Base-by-base conservation (phyloP, 768 basidiomycete genomes). In the Lactarius pseudohatsudake region DNA sequence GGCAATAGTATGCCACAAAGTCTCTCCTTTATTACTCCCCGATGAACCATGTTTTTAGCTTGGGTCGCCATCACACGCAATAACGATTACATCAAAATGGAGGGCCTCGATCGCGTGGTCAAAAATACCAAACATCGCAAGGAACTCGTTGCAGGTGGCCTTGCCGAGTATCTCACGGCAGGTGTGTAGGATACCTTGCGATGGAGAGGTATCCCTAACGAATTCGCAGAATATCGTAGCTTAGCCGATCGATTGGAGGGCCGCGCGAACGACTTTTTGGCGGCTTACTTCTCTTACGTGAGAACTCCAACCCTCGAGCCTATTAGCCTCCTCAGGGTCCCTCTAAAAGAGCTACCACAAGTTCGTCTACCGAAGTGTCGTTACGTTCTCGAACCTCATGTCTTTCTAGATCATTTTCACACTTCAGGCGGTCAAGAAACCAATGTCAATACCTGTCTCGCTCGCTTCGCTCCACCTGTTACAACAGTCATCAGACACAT, bases 1-100 rank as follows among this genome's bases (percentile, higher is more conserved):
- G 36, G 57, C 30, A 26, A 62, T 40, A 30, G 69, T 69, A 53
- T 26, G 47, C 3, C 5, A 26, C 59, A 41, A 2, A n/a, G 26
- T 10, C 5, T 11, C 18, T 30, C 41, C 43, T 30, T 20, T 26
- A 38, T 1, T 13, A 13, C 15, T 15, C 30, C 10, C 30, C 26
- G 28, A 8, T 38, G 11, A 34, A 32, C 26, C 26, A 26, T 2
- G 3, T 28, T 32, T 47, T n/a, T 57, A 81, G 86, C 86, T 4
- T 92, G 89, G 89, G 89, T 86, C 40, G 90, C 90, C 2, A 91
- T 87, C 4, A 88, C 86, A 18, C 85, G 76, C 62, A 78, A 91
- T 73, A 62, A 78, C 0, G 83, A 90, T 67, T 92, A 83, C 64
- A 75, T 91, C 57, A 80, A 79, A 28, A 82, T 86, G 75, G 81